These are phyloP conservation scores for Perkinsus olseni DNA, from an alignment of 169 alveolate species.

Conservation along the genomic window DNA sequence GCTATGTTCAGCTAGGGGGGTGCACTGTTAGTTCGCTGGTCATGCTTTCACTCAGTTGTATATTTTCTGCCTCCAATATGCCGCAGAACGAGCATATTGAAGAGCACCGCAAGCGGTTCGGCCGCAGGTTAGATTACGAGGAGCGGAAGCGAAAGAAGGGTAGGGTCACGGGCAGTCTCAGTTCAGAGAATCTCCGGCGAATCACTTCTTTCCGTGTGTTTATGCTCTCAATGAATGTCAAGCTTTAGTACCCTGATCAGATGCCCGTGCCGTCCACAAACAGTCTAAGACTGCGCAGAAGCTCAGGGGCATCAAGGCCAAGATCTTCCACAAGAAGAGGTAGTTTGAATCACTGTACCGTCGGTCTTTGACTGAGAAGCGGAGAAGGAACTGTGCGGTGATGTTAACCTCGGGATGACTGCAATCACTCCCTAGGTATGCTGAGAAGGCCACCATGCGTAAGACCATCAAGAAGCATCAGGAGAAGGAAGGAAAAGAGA, in stretches of 20 bases:
- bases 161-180: neutral
- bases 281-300: slow-evolving; percentile 83
- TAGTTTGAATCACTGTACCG: neutral
- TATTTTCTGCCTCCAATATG: slow-evolving; percentile 46
- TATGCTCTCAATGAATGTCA: too few relatives aligned
- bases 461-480: slow-evolving; percentile 68
- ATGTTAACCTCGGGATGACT: too few relatives aligned
- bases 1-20: too few relatives aligned
- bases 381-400: too few relatives aligned
- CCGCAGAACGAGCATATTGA: slow-evolving; percentile 97
- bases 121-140: slow-evolving; percentile 86
- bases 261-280: slow-evolving; percentile 86
- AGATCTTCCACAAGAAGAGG: slow-evolving; percentile 82
- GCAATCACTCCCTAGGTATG: neutral
- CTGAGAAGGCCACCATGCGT: neutral
- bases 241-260: neutral
- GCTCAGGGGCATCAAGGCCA: slow-evolving; percentile 92
- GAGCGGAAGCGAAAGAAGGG: slow-evolving; percentile 58
- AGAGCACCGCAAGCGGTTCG: slow-evolving; percentile 87
- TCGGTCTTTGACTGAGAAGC: neutral
- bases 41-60: too few relatives aligned
- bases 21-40: too few relatives aligned
- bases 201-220: too few relatives aligned
- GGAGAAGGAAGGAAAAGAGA: slow-evolving; percentile 82
- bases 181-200: too few relatives aligned